phyloP scores from a whole-genome alignment of 352 stramenopile species.

The Globisporangium camurandrum region DNA sequence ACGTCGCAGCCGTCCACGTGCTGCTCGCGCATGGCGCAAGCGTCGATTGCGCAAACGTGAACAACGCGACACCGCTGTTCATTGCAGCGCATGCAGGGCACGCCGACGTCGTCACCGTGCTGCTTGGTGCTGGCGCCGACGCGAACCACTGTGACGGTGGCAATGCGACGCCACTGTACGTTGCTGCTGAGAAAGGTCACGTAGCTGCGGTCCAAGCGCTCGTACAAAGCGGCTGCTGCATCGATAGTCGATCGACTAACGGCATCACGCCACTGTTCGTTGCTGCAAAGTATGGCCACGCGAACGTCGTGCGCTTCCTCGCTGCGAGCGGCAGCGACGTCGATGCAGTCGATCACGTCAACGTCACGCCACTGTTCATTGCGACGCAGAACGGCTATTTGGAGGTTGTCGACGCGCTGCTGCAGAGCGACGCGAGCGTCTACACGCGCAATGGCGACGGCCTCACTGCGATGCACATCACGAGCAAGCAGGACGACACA shows the following conservation, averaged over 20 bases:
- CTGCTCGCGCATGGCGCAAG: not conserved
- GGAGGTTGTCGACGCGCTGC: not conserved
- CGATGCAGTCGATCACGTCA: not conserved
- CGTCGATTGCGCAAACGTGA: not conserved
- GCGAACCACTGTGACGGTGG: not conserved
- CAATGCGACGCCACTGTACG: not conserved
- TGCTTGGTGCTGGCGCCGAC: slow-evolving; percentile 1
- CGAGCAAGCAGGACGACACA: not conserved
- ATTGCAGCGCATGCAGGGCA: slow-evolving; percentile 3
- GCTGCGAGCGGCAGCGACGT: slow-evolving; percentile 1
- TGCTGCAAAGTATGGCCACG: slow-evolving; percentile 4
- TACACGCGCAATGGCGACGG: not conserved
- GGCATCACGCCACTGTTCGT: slow-evolving; percentile 2
- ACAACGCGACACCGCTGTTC: not conserved
- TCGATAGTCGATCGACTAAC: not conserved
- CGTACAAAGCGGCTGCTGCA: not conserved
- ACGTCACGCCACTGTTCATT: not conserved
- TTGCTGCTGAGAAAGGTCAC: slow-evolving; percentile 5
- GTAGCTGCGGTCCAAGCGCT: not conserved
- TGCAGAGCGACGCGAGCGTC: not conserved
- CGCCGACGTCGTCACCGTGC: not conserved
- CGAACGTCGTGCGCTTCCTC: not conserved
- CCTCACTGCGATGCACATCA: not conserved
- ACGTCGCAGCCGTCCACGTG: not conserved
- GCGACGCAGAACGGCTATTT: slow-evolving; percentile 1